A percentile compares a stretch with the other conserved stretches of the same genome.
phyloP scores from a whole-genome alignment of 805 yeast species.

The Alloascoidea africana region DNA sequence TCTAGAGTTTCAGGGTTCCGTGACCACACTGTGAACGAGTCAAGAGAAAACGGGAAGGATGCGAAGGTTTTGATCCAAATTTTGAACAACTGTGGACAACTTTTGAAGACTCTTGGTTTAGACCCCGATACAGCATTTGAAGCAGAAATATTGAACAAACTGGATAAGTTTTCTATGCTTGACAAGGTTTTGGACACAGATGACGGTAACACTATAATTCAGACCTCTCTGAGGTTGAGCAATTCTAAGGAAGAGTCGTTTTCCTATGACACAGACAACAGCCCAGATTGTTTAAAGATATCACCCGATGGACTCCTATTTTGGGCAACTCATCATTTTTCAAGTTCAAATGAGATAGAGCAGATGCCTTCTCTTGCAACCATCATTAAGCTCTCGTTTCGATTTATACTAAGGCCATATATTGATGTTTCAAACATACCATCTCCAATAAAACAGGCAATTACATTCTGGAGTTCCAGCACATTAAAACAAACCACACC shows the following conservation, averaged over 20 bases:
- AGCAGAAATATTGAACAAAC: too few species aligned
- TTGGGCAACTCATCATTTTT: conserved; percentile 19
- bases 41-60: too few species aligned
- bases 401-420: conserved; percentile 4
- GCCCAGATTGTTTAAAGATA: too few species aligned
- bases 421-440: conserved; percentile 13
- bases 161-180: not conserved
- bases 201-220: conserved; percentile 35
- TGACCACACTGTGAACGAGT: too few species aligned
- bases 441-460: conserved; percentile 18
- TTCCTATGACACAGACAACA: too few species aligned
- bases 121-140: too few species aligned
- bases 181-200: conserved; percentile 9
- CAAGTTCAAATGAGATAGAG: too few species aligned
- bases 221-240: conserved; percentile 27
- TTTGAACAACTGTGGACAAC: too few species aligned
- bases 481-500: conserved; percentile 10
- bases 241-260: conserved; percentile 15
- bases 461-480: conserved; percentile 20
- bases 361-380: not conserved
- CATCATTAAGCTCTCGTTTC: not conserved
- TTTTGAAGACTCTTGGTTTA: too few species aligned
- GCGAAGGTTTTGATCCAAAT: too few species aligned
- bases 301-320: conserved; percentile 20
- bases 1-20: too few species aligned